phyloP scores from a whole-genome alignment of 2,329 filamentous ascomycete species.

The Alternaria sp. region DNA sequence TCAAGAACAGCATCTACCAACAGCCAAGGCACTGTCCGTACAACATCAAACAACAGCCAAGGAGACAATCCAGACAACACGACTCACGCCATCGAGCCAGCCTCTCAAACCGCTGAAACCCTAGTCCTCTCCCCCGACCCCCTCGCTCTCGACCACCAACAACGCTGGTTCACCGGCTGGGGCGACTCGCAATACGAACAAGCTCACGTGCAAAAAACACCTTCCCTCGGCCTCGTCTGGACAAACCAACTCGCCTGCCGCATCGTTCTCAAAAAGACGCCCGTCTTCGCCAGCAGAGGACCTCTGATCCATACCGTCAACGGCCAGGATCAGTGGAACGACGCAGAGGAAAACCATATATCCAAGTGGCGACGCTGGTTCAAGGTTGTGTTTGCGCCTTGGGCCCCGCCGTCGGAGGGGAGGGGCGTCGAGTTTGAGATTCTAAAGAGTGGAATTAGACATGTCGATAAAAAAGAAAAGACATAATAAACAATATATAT shows the following conservation, averaged over 20 bases:
- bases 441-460: slow-evolving; percentile 35
- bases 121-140: slow-evolving; percentile 60
- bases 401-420: slow-evolving; percentile 65
- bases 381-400: slow-evolving; percentile 90
- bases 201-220: slow-evolving; percentile 71
- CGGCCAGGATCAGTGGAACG: slow-evolving; percentile 52
- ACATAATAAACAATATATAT: not conserved
- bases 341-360: slow-evolving; percentile 55
- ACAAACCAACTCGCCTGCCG: slow-evolving; percentile 86
- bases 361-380: slow-evolving; percentile 77
- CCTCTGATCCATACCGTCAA: slow-evolving; percentile 39
- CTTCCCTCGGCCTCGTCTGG: slow-evolving; percentile 88
- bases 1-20: slow-evolving; percentile 34
- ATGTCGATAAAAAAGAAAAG: slow-evolving; percentile 30
- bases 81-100: slow-evolving; percentile 25
- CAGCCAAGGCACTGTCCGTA: slow-evolving; percentile 1
- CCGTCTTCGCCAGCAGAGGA: slow-evolving; percentile 54
- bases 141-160: slow-evolving; percentile 84
- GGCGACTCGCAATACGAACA: slow-evolving; percentile 66
- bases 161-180: slow-evolving; percentile 96
- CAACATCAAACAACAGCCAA: slow-evolving; percentile 39
- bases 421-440: slow-evolving; percentile 78
- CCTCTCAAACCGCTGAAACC: slow-evolving; percentile 28
- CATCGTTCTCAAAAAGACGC: slow-evolving; percentile 79
- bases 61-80: slow-evolving; percentile 23